Base-by-base conservation (phyloP, 805 yeast species). In the Kuraishia floccosa region DNA sequence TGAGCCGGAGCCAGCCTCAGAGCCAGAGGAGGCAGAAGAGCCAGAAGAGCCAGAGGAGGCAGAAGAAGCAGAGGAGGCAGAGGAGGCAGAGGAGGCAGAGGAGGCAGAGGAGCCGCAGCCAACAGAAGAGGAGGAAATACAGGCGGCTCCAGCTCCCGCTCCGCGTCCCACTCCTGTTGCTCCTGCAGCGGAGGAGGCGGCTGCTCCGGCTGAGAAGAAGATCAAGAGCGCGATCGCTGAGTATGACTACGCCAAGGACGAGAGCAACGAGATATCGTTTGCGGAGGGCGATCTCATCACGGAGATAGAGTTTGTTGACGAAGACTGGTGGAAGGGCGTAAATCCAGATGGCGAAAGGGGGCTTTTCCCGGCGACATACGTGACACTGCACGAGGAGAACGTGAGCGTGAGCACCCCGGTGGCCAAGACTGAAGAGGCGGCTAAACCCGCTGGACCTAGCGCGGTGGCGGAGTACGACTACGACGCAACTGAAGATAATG, bases 401-500 rank as follows among this genome's bases (percentile, higher is more conserved):
- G n/a, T n/a, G n/a, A n/a, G n/a, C n/a, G n/a, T n/a, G n/a, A n/a
- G n/a, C n/a, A n/a, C n/a, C n/a, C n/a, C n/a, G n/a, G n/a, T n/a
- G n/a, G 37, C 35, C 17, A 40, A 42, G 19, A 42, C 30, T 25
- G 34, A 39, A 17, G 39, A 38, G 3, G 35, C 41, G 11, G 39
- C 43, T 14, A 2, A 43, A 40, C 17, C 30, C 4, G 25, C 14
- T 4, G 24, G 24, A 8, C 31, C 30, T 21, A 46, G 65, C 25
- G 91, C 87, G 3, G 56, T 63, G 30, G 87, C 89, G 2, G 75
- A 72, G 35, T 82, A 67, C 50, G 82, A 76, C 43, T 87, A 89
- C 51, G 94, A 80, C 30, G 95, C 94, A 20, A 78, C 78, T 17
- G 98, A 91, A 56, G 94, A 80, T 40, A 91, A 87, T 48, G 98